Conservation (phyloP, 2,329 filamentous ascomycete species). For the Myrmaecium sp. region DNA sequence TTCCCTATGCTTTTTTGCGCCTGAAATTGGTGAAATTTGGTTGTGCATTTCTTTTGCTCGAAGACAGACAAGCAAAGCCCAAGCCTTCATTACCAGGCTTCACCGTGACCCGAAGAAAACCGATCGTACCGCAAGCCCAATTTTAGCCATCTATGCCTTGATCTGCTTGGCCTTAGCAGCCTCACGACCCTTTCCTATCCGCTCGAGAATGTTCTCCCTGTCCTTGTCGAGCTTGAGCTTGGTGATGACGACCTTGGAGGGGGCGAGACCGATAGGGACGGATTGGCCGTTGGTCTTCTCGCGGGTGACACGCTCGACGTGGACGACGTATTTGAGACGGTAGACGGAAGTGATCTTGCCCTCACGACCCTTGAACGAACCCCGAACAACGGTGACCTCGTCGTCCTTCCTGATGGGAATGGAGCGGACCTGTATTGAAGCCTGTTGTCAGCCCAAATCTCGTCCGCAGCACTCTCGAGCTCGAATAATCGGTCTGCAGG, state of each 20-base stretch:
- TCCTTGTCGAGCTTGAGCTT: constrained; percentile 97
- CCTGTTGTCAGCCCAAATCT: constrained; percentile 4
- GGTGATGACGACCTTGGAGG: constrained; percentile 95
- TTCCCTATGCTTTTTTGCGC: no score
- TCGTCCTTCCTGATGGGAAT: constrained; percentile 54
- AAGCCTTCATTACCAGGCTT: constrained; percentile 15
- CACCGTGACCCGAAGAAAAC: no score
- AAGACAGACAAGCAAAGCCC: constrained; percentile 15
- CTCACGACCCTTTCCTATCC: constrained; percentile 68
- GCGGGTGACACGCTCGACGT: constrained; percentile 90
- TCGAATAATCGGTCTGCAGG: no score
- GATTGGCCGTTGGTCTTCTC: constrained; percentile 97
- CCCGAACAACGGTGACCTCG: constrained; percentile 84
- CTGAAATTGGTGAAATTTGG: no score
- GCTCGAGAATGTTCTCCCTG: constrained; percentile 73
- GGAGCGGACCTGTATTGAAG: constrained; percentile 56
- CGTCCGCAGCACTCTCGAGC: no score
- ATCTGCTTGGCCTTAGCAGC: constrained; percentile 50
- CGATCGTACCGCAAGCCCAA: constrained; percentile 17
- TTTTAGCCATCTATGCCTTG: constrained; percentile 30
- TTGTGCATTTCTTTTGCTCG: constrained; percentile 23
- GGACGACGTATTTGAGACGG: constrained; percentile 70
- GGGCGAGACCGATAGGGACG: constrained; percentile 85
- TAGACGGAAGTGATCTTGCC: constrained; percentile 94
- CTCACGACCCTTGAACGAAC: constrained; percentile 92